Base-by-base conservation (phyloP, 2,329 filamentous ascomycete genomes). In the Nemania sp. region DNA sequence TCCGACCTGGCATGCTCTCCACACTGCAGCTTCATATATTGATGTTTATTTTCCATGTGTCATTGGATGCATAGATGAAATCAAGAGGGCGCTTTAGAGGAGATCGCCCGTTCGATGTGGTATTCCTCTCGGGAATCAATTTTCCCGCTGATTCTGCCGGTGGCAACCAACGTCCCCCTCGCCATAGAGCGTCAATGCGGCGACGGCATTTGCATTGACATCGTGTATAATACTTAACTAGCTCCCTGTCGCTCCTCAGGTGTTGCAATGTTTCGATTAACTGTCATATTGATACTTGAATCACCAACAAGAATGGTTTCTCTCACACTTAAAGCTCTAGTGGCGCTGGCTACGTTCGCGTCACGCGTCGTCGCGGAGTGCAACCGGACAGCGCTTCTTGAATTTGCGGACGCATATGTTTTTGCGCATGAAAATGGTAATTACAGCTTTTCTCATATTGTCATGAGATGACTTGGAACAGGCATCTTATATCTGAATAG, bases 111-210 rank as follows among this genome's bases (percentile, higher is more conserved):
- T 11, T 24, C n/a, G 26, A 26, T 30, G 33, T 57, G 39, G 46
- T 44, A 46, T 28, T 54, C 47, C 43, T 47, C 39, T 34, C 40
- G 23, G 17, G 34, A 17, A 23, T 26, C 40, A 46, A 54, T 61
- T 61, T 36, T 61, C 50, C 59, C 59, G 59, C 19, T 47, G 39
- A 61, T 61, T 61, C 59, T 61, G 23, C 59, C 59, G 59, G 52
- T 23, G 56, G 43, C 44, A 50, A 41, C 44, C 42, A 22, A 30
- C 26, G 14, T n/a, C 45, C 28, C 31, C 37, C 12, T 56, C 45
- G 49, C 42, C 49, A 51, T 51, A 44, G 26, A 49, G 26, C 17
- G 42, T 19, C 17, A 30, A 49, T 49, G 31, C 42, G 31, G 49
- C 24, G 23, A 15, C 57, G 57, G 57, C 57, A 60, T 39, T 54